Evolutionary conservation across 129 eudicot species (phyloP), one percentile per base, ranked within the genome.

Genomic region (Tagetes erecta): DNA sequence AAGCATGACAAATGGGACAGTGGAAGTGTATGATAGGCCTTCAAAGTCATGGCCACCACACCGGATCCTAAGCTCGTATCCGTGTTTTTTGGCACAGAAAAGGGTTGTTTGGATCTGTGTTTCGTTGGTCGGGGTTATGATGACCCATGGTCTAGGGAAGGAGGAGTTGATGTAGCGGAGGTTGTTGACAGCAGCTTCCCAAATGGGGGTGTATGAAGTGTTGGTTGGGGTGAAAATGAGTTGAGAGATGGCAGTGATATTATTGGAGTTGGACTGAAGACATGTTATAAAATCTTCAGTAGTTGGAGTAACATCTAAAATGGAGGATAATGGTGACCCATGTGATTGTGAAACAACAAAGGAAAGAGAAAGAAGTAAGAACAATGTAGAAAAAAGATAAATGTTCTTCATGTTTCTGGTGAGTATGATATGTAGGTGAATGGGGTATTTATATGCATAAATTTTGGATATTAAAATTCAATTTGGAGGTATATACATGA

Each of bases 1-100:
- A n/a, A 69, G 46, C 74, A 69, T 69, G 3, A 69, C 74, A 69
- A 69, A 69, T 0, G 74, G 74, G n/a, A 50, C 74, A 0, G 46
- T 13, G 4, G 62, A 62, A 2, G 74, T 12, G 62, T 37, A 69
- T 1, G 74, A 69, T 12, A 35, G 13, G 13, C 35, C 74, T 53
- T 50, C 74, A 4, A 5, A 69, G 62, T 69, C 60, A n/a, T 69
- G 74, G 0, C 74, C 74, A 0, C 74, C 74, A 2, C 13, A 1
- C 35, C 62, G 36, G 74, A 69, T 69, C 33, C 74, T 34, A 20
- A 20, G 27, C 27, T 20, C 27, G 27, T 20, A 20, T 20, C 27
- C 27, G 27, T 20, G 27, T 20, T 20, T 20, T 20, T 20, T 20
- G 27, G 27, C 27, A 20, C 27, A 20, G 27, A 20, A 20, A 20